Percentiles rank a stretch among this genome's conserved stretches.
phyloP scores from a whole-genome alignment of 495 filamentous ascomycete genomes.

The Glarea lozoyensis region DNA sequence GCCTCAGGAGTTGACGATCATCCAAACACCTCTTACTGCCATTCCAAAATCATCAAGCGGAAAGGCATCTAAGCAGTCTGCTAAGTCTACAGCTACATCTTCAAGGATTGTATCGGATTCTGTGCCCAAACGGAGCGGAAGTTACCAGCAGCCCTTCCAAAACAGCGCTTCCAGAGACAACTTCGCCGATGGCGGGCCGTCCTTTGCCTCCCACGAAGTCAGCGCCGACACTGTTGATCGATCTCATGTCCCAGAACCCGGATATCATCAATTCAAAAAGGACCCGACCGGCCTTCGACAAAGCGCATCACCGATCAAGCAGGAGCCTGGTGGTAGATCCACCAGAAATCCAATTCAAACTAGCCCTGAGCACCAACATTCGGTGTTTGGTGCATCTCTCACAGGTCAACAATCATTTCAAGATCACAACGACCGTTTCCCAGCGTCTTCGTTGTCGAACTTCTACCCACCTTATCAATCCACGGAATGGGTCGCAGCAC shows the following conservation, averaged over 20 bases:
- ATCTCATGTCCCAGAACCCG: slow-evolving; percentile 10
- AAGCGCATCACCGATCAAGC: slow-evolving; percentile 2
- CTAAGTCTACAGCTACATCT: too few relatives aligned
- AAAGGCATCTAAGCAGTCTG: too few relatives aligned
- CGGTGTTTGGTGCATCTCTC: slow-evolving; percentile 9
- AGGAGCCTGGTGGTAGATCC: background rate
- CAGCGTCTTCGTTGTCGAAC: slow-evolving; percentile 8
- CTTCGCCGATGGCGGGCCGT: background rate
- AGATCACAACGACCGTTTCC: slow-evolving; percentile 11
- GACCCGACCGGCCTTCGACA: background rate
- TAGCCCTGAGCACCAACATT: slow-evolving; percentile 6
- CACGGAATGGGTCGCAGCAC: slow-evolving; percentile 1
- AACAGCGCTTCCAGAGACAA: background rate
- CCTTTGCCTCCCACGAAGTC: background rate
- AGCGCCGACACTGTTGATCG: slow-evolving; percentile 10
- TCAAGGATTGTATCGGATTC: too few relatives aligned
- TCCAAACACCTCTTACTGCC: slow-evolving; percentile 1
- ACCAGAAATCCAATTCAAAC: slow-evolving; percentile 1
- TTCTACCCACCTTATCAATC: slow-evolving; percentile 2
- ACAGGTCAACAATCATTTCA: slow-evolving; percentile 1
- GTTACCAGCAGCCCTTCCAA: too few relatives aligned
- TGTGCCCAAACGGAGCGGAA: too few relatives aligned
- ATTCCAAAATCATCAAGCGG: slow-evolving; percentile 12
- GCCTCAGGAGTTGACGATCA: background rate
- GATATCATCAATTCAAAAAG: too few relatives aligned